These are phyloP conservation scores for Petunia secreta DNA, from an alignment of 257 asterid genomes.

Conservation along the genomic window DNA sequence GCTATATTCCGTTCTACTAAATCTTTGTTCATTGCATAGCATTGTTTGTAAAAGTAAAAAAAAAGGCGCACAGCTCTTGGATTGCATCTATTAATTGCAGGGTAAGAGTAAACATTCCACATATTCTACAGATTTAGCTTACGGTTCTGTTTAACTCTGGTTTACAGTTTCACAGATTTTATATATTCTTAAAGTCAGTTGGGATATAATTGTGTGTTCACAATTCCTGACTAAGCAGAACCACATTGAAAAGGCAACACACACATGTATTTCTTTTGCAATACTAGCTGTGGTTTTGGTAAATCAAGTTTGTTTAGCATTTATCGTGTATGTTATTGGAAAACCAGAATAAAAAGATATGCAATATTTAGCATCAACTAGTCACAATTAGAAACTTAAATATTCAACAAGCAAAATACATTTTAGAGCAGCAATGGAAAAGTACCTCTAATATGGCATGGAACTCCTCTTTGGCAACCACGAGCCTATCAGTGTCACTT, in stretches of 20 bases:
- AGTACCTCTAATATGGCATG: slow-evolving; percentile 89
- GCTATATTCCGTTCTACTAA: neutral
- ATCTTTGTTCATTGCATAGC: neutral
- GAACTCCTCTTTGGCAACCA: slow-evolving; percentile 92
- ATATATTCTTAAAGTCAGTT: slow-evolving; percentile 1
- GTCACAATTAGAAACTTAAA: neutral
- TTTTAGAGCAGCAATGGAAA: neutral
- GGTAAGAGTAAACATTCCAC: neutral
- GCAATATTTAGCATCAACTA: neutral
- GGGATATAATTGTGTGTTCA: neutral
- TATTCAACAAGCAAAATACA: neutral
- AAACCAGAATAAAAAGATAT: neutral
- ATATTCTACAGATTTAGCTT: neutral
- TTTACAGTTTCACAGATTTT: neutral
- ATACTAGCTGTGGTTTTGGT: neutral
- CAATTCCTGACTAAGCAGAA: neutral
- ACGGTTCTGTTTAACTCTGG: neutral
- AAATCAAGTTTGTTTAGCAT: neutral
- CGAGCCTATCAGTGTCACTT: slow-evolving; percentile 95
- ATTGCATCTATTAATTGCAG: neutral
- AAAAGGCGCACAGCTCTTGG: neutral
- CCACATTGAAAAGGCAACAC: neutral
- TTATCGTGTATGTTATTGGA: neutral
- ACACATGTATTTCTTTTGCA: slow-evolving; percentile 13
- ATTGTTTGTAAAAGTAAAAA: neutral